Evolutionary conservation across 176 grass and related monocot species (phyloP), one percentile per base, ranked within the genome.

Genomic region (Raddia distichophylla): DNA sequence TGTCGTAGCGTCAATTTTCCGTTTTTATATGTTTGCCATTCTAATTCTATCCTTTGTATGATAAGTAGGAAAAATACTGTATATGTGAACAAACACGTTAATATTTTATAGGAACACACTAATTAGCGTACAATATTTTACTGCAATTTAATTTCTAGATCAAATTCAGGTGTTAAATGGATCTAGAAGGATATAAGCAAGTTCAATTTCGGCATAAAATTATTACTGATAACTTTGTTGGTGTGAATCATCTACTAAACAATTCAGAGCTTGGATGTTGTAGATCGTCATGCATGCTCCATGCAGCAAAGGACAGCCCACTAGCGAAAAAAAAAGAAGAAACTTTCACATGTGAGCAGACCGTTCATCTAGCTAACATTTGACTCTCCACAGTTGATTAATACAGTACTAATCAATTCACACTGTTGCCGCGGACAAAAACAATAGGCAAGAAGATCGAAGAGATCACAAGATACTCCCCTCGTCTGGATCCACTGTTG

Each of bases 391-490:
- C 55, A 90, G 60, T 78, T 79, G 82, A 82, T 40, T 64, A 69
- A 51, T 75, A 74, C n/a, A 69, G 42, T 75, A 27, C 48, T 75
- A 70, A 71, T 43, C 68, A 64, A 65, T 63, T 63, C 19, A 45
- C 9, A 83, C 67, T 78, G 53, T 78, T 60, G 60, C 53, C 34
- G 34, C 59, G 60, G 79, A 78, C 73, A 85, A 50, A 63, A 37
- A 64, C 32, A 56, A 63, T 73, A 0, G n/a, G n/a, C 18, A 71
- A 78, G 45, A 43, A 34, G 34, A 85, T 63, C 33, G 6, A 44
- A 85, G 75, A 64, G 64, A 56, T 64, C 82, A 86, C 49, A 86
- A 90, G 78, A 90, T 82, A 73, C 81, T 75, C 57, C 88, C 70
- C 55, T 69, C 77, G 68, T 82, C 73, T 72, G 75, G 83, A 67